Evolutionary conservation across 2,329 filamentous ascomycete genomes (phyloP).

Genomic region (Claviceps spartinae): DNA sequence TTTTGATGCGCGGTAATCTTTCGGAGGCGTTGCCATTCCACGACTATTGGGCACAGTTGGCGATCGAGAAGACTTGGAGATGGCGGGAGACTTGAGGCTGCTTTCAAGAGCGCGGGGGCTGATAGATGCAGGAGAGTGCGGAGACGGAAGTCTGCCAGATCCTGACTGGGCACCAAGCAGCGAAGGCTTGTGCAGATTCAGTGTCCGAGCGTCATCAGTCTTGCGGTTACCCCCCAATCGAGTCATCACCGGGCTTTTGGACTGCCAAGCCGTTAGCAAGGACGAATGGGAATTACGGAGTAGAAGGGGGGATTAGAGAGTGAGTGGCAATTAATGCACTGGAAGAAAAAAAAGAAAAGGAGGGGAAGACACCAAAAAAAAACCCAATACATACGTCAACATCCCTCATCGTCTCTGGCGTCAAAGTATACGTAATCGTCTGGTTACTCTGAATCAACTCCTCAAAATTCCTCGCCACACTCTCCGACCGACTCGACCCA

Average conservation of each 20-base stretch:
- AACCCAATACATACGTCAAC: slow-evolving; percentile 45
- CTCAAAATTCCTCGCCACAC: slow-evolving; percentile 58
- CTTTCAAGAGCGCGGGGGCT: slow-evolving; percentile 7
- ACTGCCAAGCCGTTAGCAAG: slow-evolving; percentile 14
- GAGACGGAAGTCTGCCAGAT: slow-evolving; percentile 14
- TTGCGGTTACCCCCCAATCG: slow-evolving; percentile 25
- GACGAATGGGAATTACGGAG: too few relatives aligned
- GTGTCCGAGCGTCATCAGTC: slow-evolving; percentile 31
- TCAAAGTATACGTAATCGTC: slow-evolving; percentile 71
- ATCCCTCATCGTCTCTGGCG: slow-evolving; percentile 64
- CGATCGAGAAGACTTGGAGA: slow-evolving; percentile 8
- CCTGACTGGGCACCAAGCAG: slow-evolving; percentile 26
- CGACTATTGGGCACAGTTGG: slow-evolving; percentile 13
- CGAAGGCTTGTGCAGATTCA: slow-evolving; percentile 34
- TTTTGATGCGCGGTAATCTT: slow-evolving; percentile 57
- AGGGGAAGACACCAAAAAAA: neutral
- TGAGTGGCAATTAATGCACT: neutral
- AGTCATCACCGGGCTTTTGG: slow-evolving; percentile 26
- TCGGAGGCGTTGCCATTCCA: slow-evolving; percentile 28
- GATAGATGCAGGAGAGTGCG: slow-evolving; percentile 3
- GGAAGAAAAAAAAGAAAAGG: neutral
- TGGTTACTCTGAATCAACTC: slow-evolving; percentile 70
- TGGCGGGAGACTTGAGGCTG: slow-evolving; percentile 8
- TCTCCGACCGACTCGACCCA: slow-evolving; percentile 34
- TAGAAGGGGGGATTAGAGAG: too few relatives aligned